These are phyloP conservation scores for Picea glauca DNA, from an alignment of 75 land plant species.

Conservation along the genomic window DNA sequence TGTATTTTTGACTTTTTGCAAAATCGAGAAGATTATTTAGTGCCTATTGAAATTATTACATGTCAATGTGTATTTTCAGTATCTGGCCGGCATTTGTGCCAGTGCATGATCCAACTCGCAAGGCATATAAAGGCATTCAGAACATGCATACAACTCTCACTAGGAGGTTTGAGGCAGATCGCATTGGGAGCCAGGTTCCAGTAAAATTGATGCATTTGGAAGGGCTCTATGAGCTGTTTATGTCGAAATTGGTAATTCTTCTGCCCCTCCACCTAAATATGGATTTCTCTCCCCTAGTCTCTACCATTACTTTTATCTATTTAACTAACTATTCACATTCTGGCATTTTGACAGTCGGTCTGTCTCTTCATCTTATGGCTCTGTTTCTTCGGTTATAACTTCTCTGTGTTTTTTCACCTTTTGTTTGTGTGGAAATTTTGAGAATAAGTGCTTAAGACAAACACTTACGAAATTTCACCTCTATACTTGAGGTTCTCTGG, in stretches of 20 bases:
- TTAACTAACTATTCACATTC: too few species aligned
- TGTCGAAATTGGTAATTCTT: slow-evolving; percentile 79
- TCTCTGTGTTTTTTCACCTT: too few species aligned
- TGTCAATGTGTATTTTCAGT: slow-evolving; percentile 33
- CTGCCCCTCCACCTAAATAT: too few species aligned
- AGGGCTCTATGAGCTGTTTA: slow-evolving; percentile 83
- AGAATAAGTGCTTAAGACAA: too few species aligned
- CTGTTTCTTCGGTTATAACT: too few species aligned
- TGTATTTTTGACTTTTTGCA: neutral
- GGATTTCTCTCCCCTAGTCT: too few species aligned
- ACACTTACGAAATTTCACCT: neutral
- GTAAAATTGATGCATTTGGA: slow-evolving; percentile 94
- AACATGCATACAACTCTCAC: slow-evolving; percentile 66
- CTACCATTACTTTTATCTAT: too few species aligned
- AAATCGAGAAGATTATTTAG: slow-evolving; percentile 2
- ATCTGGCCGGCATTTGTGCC: slow-evolving; percentile 95
- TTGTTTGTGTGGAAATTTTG: too few species aligned
- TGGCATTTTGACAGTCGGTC: too few species aligned
- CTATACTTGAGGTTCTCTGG: too few species aligned
- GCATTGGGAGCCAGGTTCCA: slow-evolving; percentile 82
- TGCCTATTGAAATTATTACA: slow-evolving; percentile 1
- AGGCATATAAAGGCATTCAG: slow-evolving; percentile 89
- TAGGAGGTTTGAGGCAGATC: slow-evolving; percentile 86
- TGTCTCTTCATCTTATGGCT: too few species aligned
- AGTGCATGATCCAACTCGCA: slow-evolving; percentile 92